These are phyloP conservation scores for Litchi chinensis DNA, from an alignment of 345 rosid species.

Conservation along the genomic window DNA sequence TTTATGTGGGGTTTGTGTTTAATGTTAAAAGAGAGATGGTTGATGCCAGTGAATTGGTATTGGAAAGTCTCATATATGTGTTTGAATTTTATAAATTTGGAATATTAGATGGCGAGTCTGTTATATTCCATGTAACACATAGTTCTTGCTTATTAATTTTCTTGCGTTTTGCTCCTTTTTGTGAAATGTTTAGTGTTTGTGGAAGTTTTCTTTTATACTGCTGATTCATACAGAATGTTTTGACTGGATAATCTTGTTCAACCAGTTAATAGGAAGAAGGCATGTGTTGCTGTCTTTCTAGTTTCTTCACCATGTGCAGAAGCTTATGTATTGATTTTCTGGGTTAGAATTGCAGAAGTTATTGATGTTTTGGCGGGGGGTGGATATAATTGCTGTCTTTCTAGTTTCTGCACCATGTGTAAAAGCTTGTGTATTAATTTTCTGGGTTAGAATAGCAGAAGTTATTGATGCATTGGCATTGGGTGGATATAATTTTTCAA, in stretches of 20 bases:
- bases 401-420: not conserved
- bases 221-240: not conserved
- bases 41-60: conserved; percentile 14
- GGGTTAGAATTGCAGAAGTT: too few species aligned
- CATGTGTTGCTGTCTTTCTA: not conserved
- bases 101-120: conserved; percentile 1
- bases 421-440: not conserved
- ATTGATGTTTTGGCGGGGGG: too few species aligned
- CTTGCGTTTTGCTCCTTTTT: not conserved
- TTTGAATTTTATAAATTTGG: conserved; percentile 5
- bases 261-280: not conserved
- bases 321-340: not conserved
- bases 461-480: too few species aligned
- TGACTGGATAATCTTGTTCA: not conserved
- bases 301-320: not conserved
- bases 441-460: too few species aligned
- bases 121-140: not conserved
- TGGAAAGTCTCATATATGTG: conserved; percentile 13
- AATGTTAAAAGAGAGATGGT: conserved; percentile 1
- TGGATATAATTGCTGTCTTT: not conserved
- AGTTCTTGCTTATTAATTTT: conserved; percentile 5
- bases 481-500: too few species aligned
- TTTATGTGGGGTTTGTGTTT: conserved; percentile 12
- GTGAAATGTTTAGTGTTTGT: not conserved
- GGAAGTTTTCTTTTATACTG: not conserved